phyloP scores from a whole-genome alignment of 225 moss, liverwort and hornwort species.

The Polytrichum commune region DNA sequence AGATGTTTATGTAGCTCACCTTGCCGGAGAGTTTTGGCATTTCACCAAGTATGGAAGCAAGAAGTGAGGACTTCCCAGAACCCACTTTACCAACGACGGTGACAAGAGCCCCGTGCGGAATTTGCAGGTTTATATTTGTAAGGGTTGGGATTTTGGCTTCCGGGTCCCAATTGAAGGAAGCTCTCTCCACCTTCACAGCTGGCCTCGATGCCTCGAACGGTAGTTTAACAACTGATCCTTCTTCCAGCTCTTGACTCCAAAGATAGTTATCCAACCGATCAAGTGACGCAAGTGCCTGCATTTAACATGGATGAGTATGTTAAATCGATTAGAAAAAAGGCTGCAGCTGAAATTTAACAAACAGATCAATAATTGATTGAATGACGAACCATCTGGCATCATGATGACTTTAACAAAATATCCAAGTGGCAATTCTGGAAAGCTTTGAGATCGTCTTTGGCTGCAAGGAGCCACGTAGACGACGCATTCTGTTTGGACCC shows the following conservation, averaged over 20 bases:
- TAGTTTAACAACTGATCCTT: conserved; percentile 20
- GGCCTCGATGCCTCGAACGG: conserved; percentile 15
- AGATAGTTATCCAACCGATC: conserved; percentile 37
- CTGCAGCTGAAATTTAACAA: no score
- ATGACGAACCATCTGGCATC: no score
- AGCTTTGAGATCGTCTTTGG: no score
- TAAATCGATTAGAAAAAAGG: no score
- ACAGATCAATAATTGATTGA: no score
- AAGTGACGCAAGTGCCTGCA: conserved; percentile 44
- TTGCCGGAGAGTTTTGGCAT: conserved; percentile 44
- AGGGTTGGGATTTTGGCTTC: conserved; percentile 28
- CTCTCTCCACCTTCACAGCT: conserved; percentile 35
- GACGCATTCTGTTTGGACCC: no score
- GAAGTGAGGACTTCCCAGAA: conserved; percentile 48
- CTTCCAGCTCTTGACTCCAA: conserved; percentile 46
- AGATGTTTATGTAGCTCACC: conserved; percentile 9
- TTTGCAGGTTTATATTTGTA: conserved; percentile 30
- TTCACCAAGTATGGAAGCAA: conserved; percentile 50
- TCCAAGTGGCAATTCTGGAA: no score
- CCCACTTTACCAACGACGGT: conserved; percentile 52
- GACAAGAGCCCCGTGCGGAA: conserved; percentile 37
- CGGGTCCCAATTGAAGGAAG: conserved; percentile 52
- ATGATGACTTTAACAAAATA: no score
- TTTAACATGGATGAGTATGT: neutral
- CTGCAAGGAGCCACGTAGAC: no score